Evolutionary conservation across 192 early-diverging fungal species (phyloP).

Genomic region (Coemansia brasiliensis): DNA sequence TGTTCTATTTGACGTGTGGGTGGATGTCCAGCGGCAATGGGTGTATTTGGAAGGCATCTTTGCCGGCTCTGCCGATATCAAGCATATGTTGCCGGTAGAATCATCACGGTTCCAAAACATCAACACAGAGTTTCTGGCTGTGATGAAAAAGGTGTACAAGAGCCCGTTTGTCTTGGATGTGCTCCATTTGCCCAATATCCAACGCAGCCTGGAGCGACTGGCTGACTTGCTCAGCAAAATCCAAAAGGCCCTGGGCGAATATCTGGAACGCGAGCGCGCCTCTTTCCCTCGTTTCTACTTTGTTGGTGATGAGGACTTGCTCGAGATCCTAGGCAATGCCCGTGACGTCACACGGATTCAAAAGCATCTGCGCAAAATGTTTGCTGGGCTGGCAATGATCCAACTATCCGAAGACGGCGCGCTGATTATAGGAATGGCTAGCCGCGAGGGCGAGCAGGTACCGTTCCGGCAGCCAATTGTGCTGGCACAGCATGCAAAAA

Average conservation of each 20-base stretch:
- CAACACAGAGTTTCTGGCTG: conserved; percentile 95
- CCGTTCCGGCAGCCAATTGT: conserved; percentile 75
- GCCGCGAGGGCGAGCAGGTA: conserved; percentile 91
- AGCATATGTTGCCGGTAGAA: conserved; percentile 94
- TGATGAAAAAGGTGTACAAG: conserved; percentile 99
- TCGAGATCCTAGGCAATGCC: conserved; percentile 99
- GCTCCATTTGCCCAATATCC: conserved; percentile 87
- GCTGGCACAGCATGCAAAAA: conserved; percentile 80
- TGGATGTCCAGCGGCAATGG: conserved; percentile 99
- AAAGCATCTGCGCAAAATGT: conserved; percentile 99
- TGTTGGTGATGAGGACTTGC: conserved; percentile 99
- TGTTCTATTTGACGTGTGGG: conserved; percentile 98
- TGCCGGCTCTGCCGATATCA: conserved; percentile 94
- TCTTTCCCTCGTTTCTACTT: conserved; percentile 99
- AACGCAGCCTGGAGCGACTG: conserved; percentile 92
- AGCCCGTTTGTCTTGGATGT: conserved; percentile 96
- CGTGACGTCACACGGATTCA: conserved; percentile 95
- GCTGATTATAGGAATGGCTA: conserved; percentile 79
- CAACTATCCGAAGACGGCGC: conserved; percentile 78
- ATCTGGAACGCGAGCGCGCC: conserved; percentile 93
- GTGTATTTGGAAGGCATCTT: conserved; percentile 99
- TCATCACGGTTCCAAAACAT: conserved; percentile 95
- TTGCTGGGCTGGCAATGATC: conserved; percentile 90
- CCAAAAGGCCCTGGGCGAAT: conserved; percentile 98
- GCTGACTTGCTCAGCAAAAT: conserved; percentile 92